These are phyloP conservation scores for Boletus fagicola DNA, from an alignment of 768 basidiomycete genomes.

Conservation along the genomic window DNA sequence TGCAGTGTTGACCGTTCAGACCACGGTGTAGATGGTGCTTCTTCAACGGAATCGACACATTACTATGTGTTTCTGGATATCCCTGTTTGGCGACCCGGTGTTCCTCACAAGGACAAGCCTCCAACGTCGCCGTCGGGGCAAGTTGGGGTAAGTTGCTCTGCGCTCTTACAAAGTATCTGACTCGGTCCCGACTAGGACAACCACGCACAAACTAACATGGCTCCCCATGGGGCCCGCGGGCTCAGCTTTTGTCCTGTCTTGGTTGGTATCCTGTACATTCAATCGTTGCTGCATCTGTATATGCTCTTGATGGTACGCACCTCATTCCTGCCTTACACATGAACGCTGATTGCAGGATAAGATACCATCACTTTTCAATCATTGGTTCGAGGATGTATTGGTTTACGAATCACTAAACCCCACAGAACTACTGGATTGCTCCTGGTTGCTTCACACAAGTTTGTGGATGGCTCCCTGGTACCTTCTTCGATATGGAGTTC, in stretches of 20 bases:
- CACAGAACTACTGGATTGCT: not conserved
- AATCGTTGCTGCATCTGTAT: slow-evolving; percentile 20
- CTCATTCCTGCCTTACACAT: not conserved
- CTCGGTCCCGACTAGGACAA: slow-evolving; percentile 1
- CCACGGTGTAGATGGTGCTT: not conserved
- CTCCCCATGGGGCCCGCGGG: slow-evolving; percentile 8
- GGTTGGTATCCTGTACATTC: slow-evolving; percentile 10
- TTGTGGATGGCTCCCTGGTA: slow-evolving; percentile 5
- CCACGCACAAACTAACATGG: not conserved
- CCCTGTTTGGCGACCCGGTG: not conserved
- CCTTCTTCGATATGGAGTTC: slow-evolving; percentile 1
- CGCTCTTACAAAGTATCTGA: not conserved
- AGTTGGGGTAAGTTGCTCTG: slow-evolving; percentile 1
- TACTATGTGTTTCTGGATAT: not conserved
- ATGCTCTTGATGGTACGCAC: slow-evolving; percentile 25
- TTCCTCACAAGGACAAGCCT: not conserved
- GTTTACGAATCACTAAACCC: slow-evolving; percentile 13
- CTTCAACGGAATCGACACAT: not conserved
- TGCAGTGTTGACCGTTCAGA: slow-evolving; percentile 1
- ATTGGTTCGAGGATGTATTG: slow-evolving; percentile 22
- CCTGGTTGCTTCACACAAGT: slow-evolving; percentile 4
- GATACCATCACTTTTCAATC: slow-evolving; percentile 18
- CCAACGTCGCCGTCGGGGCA: not conserved
- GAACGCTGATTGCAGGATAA: slow-evolving; percentile 5
- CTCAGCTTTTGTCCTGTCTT: slow-evolving; percentile 24